Conservation (phyloP, 495 filamentous ascomycete genomes). For the Bathelium albidoporum region DNA sequence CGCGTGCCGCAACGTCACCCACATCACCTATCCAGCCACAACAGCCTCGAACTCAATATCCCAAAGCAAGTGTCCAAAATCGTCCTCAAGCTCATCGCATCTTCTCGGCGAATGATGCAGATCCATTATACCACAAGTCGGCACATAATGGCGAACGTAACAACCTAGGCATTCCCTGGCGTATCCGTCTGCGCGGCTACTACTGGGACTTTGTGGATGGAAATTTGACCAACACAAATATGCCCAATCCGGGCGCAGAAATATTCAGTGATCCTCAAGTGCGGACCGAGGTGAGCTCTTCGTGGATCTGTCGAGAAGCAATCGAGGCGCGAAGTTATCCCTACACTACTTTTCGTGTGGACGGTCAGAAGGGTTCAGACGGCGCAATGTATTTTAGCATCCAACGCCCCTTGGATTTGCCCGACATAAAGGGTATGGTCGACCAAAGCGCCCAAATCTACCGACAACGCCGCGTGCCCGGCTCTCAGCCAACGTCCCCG, state of each 20-base stretch:
- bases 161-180: not conserved
- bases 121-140: conserved; percentile 1
- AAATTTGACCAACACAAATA: not conserved
- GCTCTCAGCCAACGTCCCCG: not conserved
- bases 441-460: not conserved
- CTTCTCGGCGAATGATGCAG: not conserved
- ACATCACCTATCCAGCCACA: not conserved
- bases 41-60: not conserved
- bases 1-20: not conserved
- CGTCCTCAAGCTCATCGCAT: not conserved
- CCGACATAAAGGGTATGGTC: not conserved
- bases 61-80: not conserved
- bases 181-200: not conserved
- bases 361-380: not conserved
- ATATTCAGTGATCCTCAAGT: not conserved
- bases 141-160: not conserved
- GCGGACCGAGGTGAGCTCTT: conserved; percentile 1
- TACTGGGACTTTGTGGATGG: conserved; percentile 1
- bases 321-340: not conserved
- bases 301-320: not conserved
- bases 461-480: not conserved
- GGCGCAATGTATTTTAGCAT: not conserved
- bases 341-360: not conserved
- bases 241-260: not conserved
- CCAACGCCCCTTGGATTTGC: not conserved